These are phyloP conservation scores for Solanum aculeatissimum DNA, from an alignment of 305 asterid species.

Conservation along the genomic window DNA sequence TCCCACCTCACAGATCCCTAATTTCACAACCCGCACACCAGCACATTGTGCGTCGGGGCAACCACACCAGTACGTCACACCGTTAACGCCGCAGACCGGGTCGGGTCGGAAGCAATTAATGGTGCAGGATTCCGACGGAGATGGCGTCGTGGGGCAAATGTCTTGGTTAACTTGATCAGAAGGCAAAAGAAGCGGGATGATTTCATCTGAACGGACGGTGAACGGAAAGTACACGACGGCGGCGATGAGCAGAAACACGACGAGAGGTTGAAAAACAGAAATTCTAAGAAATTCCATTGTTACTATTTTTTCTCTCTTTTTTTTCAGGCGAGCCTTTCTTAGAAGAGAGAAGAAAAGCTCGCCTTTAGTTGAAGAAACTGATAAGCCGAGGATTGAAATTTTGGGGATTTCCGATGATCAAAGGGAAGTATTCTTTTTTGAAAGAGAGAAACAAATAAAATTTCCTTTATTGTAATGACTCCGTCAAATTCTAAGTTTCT, in stretches of 20 bases:
- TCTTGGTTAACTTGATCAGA: slow-evolving; percentile 25
- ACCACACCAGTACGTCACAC: slow-evolving; percentile 91
- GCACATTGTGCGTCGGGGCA: slow-evolving; percentile 90
- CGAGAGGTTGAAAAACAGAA: slow-evolving; percentile 6
- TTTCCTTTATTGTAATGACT: not conserved
- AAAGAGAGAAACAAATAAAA: not conserved
- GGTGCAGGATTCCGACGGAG: slow-evolving; percentile 36
- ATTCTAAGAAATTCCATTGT: slow-evolving; percentile 5
- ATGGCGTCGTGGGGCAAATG: slow-evolving; percentile 27
- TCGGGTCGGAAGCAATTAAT: slow-evolving; percentile 78
- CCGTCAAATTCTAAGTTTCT: not conserved
- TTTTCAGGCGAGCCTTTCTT: slow-evolving; percentile 13
- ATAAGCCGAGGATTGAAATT: not conserved
- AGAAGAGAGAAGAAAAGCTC: slow-evolving; percentile 19
- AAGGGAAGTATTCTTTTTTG: not conserved
- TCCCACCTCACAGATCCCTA: slow-evolving; percentile 78
- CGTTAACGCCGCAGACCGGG: slow-evolving; percentile 85
- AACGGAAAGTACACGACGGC: slow-evolving; percentile 18
- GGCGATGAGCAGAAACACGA: slow-evolving; percentile 22
- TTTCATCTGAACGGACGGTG: slow-evolving; percentile 42
- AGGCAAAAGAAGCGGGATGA: slow-evolving; percentile 28
- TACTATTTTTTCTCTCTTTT: not conserved
- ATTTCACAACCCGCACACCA: slow-evolving; percentile 64
- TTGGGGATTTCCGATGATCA: not conserved
- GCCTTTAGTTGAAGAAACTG: slow-evolving; percentile 1